A percentile compares a stretch with the other conserved stretches of the same genome.
These are phyloP conservation scores for Monosporozyma solicola DNA, from an alignment of 805 yeast genomes.

Conservation along the genomic window DNA sequence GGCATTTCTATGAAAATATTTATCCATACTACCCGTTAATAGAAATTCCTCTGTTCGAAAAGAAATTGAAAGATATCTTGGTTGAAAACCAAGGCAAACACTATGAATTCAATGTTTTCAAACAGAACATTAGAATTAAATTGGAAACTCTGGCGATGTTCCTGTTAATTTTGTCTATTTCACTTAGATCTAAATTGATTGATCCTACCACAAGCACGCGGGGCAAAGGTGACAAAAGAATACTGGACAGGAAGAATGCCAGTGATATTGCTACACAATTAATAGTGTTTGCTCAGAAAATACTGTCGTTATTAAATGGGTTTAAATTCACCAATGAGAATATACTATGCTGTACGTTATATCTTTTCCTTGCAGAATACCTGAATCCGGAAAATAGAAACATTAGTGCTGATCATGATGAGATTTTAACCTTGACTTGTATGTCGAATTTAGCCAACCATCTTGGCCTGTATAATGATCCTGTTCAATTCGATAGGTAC, in stretches of 20 bases:
- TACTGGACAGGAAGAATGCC: neutral
- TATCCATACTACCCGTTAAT: conserved; percentile 19
- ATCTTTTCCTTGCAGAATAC: conserved; percentile 8
- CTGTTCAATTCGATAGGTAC: conserved; percentile 6
- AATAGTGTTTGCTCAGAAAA: conserved; percentile 6
- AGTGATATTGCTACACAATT: conserved; percentile 7
- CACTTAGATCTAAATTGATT: conserved; percentile 2
- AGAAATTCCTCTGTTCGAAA: conserved; percentile 11
- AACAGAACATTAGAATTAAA: conserved; percentile 8
- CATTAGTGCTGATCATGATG: conserved; percentile 4
- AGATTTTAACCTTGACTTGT: conserved; percentile 7
- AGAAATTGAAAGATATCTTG: conserved; percentile 4
- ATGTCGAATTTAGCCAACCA: conserved; percentile 6
- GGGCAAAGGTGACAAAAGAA: neutral
- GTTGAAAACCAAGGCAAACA: conserved; percentile 2
- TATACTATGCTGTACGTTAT: conserved; percentile 8
- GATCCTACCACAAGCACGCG: neutral
- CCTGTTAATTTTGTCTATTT: conserved; percentile 6
- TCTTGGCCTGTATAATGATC: conserved; percentile 12
- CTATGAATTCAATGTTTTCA: conserved; percentile 6
- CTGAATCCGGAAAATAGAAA: conserved; percentile 10
- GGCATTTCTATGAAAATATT: conserved; percentile 13
- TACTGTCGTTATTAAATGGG: conserved; percentile 10
- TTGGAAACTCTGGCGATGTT: conserved; percentile 10
- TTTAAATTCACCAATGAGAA: conserved; percentile 12